phyloP scores from a whole-genome alignment of 495 filamentous ascomycete genomes.

The Pseudoneurospora amorphoporcata region DNA sequence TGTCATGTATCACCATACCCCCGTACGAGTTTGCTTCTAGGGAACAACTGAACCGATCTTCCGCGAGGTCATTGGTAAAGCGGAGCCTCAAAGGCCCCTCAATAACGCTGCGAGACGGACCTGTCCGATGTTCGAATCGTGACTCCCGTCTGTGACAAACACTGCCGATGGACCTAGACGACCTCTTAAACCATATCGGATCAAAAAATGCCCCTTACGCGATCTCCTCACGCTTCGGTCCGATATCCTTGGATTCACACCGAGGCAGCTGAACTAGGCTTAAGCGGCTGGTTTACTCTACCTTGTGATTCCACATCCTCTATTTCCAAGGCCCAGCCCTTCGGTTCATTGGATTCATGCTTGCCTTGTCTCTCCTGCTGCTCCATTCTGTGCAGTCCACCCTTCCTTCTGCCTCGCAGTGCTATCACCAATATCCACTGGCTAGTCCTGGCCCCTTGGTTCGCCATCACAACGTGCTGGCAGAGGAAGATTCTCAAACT shows the following conservation, averaged over 20 bases:
- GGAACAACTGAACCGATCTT: not conserved
- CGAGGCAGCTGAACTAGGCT: not conserved
- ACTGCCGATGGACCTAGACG: not conserved
- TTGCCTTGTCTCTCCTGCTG: not conserved
- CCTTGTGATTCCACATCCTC: not conserved
- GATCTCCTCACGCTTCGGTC: not conserved
- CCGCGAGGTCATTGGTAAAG: not conserved
- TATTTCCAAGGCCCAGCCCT: not conserved
- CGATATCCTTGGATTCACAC: not conserved
- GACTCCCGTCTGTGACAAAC: not conserved
- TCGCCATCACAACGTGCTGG: not conserved
- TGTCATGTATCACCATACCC: not conserved
- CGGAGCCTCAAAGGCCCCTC: not conserved
- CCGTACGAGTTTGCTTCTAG: not conserved
- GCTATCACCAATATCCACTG: not conserved
- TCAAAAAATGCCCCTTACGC: not conserved
- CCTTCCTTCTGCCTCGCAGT: not conserved
- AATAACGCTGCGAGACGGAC: not conserved
- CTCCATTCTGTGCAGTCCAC: not conserved
- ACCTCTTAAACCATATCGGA: not conserved
- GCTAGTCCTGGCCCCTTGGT: not conserved
- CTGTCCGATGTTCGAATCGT: not conserved
- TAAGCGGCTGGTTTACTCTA: not conserved
- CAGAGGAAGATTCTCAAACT: not conserved
- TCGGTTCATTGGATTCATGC: not conserved